Evolutionary conservation across 2,329 filamentous ascomycete species (phyloP).

Genomic region (Chaetomium strumarium): DNA sequence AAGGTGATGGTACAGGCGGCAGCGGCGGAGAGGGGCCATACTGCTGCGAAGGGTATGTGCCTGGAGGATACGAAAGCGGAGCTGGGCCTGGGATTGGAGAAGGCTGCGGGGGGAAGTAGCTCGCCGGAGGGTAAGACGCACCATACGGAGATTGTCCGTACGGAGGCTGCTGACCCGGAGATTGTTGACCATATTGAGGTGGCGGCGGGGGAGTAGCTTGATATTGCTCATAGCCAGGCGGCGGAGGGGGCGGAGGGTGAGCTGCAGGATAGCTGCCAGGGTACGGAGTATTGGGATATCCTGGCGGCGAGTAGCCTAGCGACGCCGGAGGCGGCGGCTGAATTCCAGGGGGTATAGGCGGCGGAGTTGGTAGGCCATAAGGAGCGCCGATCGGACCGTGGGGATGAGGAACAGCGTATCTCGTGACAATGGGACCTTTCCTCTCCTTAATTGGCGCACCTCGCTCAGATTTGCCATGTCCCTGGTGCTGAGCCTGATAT

Average conservation of each 20-base stretch:
- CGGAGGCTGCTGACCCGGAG: conserved; percentile 17
- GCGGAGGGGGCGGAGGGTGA: conserved; percentile 18
- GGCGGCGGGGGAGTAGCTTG: conserved; percentile 13
- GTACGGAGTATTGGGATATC: conserved; percentile 17
- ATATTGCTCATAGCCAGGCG: conserved; percentile 17
- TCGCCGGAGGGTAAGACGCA: conserved; percentile 19
- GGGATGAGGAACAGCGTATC: conserved; percentile 31
- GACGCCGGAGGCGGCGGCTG: conserved; percentile 14
- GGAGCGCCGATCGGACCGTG: conserved; percentile 10
- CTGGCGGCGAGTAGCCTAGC: conserved; percentile 15
- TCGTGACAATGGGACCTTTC: conserved; percentile 34
- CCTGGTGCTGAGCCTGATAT: conserved; percentile 24
- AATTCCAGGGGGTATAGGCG: conserved; percentile 19
- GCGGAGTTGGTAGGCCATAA: conserved; percentile 13
- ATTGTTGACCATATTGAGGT: conserved; percentile 19
- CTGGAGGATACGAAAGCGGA: conserved; percentile 14
- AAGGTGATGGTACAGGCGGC: conserved; percentile 11
- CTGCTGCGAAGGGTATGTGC: conserved; percentile 19
- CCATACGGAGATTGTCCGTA: conserved; percentile 24
- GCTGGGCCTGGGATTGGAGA: conserved; percentile 17
- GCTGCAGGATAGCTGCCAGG: conserved; percentile 17
- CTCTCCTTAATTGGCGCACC: conserved; percentile 22
- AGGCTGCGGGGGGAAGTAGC: conserved; percentile 21
- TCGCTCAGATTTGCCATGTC: conserved; percentile 18
- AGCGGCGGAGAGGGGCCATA: conserved; percentile 16